Evolutionary conservation across 2,329 filamentous ascomycete genomes (phyloP).

Genomic region (Aspergillus sp.): DNA sequence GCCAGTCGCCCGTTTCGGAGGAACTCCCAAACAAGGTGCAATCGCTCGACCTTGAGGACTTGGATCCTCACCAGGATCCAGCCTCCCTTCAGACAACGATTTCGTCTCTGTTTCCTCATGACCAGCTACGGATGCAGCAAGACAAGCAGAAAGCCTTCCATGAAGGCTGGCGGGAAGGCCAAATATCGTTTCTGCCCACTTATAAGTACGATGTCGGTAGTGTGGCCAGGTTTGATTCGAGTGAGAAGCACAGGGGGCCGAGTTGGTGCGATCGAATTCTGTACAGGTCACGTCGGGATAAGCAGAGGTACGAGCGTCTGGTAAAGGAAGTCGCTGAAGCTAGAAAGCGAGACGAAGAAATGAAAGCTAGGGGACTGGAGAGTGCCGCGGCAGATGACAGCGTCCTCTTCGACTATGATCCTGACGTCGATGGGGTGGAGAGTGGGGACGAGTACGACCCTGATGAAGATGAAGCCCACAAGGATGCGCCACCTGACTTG

Average conservation of each 20-base stretch:
- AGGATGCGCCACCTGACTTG: conserved; percentile 33
- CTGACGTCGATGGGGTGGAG: conserved; percentile 71
- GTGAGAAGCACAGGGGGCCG: conserved; percentile 88
- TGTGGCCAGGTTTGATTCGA: conserved; percentile 88
- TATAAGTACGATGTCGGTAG: conserved; percentile 99
- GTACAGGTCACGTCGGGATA: conserved; percentile 76
- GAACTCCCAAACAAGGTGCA: conserved; percentile 10
- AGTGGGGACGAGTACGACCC: conserved; percentile 63
- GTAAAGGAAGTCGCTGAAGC: conserved; percentile 68
- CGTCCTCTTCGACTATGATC: conserved; percentile 88
- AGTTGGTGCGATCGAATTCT: conserved; percentile 98
- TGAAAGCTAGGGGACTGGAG: conserved; percentile 79
- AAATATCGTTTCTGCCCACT: conserved; percentile 85
- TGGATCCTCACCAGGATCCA: conserved; percentile 76
- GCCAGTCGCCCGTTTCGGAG: conserved; percentile 4
- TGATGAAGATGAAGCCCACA: conserved; percentile 54
- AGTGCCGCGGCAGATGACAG: conserved; percentile 75
- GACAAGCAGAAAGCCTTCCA: conserved; percentile 78
- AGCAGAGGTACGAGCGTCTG: conserved; percentile 66
- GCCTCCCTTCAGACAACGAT: conserved; percentile 87
- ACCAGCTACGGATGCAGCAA: conserved; percentile 80
- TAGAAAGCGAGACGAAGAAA: conserved; percentile 77
- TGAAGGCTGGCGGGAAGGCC: conserved; percentile 89
- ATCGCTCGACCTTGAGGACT: conserved; percentile 55
- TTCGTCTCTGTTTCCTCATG: conserved; percentile 83